Evolutionary conservation across 768 basidiomycete species (phyloP).

Genomic region (Lactifluus hygrophoroides): DNA sequence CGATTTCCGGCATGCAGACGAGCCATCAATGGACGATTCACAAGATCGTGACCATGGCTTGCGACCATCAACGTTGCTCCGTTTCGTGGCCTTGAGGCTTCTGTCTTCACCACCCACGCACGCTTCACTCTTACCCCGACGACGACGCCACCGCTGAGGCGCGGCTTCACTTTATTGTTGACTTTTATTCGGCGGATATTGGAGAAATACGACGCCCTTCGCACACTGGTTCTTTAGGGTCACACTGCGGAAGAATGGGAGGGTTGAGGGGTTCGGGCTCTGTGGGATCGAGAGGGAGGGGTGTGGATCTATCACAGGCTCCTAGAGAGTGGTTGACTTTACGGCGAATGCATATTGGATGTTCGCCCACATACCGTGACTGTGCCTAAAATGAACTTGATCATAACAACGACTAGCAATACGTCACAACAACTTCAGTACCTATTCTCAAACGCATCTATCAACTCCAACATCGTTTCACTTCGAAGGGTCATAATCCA

Average conservation of each 20-base stretch:
- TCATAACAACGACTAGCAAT: neutral
- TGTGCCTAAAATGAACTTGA: neutral
- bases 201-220: slow-evolving; percentile 1
- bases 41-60: too few species aligned
- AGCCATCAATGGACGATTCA: neutral
- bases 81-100: neutral
- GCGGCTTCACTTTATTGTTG: neutral
- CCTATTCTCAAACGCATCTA: neutral
- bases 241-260: neutral
- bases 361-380: neutral
- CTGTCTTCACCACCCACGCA: neutral
- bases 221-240: neutral
- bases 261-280: neutral
- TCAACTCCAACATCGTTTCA: neutral
- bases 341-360: neutral
- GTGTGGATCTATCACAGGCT: neutral
- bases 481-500: neutral
- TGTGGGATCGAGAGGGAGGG: neutral
- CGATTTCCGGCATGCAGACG: neutral
- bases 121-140: neutral
- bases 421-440: neutral
- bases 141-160: neutral
- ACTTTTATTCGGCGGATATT: neutral
- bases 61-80: too few species aligned
- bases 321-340: too few species aligned